Evolutionary conservation across 345 rosid genomes (phyloP), one percentile per base, ranked within the genome.

Genomic region (Capsella bursapastoris): DNA sequence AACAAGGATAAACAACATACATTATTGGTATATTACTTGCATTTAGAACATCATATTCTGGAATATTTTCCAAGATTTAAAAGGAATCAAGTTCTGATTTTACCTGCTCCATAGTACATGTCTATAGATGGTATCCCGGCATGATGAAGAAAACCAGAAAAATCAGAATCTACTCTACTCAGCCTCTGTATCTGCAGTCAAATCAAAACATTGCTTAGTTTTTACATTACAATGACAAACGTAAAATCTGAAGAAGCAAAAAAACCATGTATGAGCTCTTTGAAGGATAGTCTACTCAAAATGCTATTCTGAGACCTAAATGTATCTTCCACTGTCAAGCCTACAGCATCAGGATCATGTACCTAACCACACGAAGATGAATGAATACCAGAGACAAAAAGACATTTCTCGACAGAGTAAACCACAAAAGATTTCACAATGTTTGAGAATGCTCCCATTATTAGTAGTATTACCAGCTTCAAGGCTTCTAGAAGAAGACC

Each of bases 61-160:
- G 31, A 60, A 38, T 10, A 5, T 58, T 4, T 8, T 57, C 1
- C 29, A 34, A 27, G 14, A 10, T 0, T 13, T 11, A 10, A 7
- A 37, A 47, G 22, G 32, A 66, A 12, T 22, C 59, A 57, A 13
- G 28, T 57, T 61, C 8, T 31, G 41, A 31, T 31, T 71, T 22
- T 80, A 95, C 99, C 99, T 84, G 78, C 84, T 80, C 99, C 99
- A 77, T 86, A 95, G 75, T 90, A 95, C 58, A 92, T 81, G 82
- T 95, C 99, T 40, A 88, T 72, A 41, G 96, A 95, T 15, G 99
- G 90, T 79, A 95, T 74, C 57, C 99, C 99, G 0, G 91, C 96
- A 83, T 88, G 93, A 16, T 92, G 99, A 84, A 95, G 81, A 84
- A 95, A 95, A n/a, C 98, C 87, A 48, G 90, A 90, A 77, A 90